A percentile compares a stretch with the other conserved stretches of the same genome.
These are phyloP conservation scores for Xylaria sp. DNA, from an alignment of 2,329 filamentous ascomycete species.

Conservation along the genomic window DNA sequence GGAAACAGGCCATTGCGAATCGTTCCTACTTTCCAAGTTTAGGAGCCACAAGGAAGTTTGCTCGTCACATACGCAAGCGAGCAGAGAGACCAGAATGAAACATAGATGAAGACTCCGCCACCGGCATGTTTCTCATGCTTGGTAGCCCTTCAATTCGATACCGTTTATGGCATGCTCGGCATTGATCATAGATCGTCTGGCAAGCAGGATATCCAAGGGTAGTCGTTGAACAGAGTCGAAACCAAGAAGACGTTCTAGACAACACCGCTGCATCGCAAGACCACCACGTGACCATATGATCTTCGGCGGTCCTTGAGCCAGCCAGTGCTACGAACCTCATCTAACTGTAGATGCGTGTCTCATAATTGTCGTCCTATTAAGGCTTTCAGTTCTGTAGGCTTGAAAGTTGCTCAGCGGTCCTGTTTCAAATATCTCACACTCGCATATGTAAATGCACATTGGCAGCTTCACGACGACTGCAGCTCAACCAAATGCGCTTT, in stretches of 20 bases:
- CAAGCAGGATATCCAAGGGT: background rate
- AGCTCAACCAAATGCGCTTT: no score
- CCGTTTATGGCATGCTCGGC: background rate
- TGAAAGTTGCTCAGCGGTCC: no score
- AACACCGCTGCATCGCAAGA: background rate
- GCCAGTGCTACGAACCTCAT: no score
- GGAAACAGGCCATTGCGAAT: background rate
- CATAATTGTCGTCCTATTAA: no score
- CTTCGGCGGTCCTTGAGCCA: background rate
- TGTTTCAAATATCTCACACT: no score
- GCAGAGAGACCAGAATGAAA: background rate
- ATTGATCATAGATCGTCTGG: background rate
- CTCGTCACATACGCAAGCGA: background rate
- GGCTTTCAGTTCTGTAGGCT: no score
- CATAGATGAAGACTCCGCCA: background rate
- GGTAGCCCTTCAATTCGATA: background rate
- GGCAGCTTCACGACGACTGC: no score
- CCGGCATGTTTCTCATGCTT: background rate
- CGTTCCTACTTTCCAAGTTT: background rate
- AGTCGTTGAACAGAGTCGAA: background rate
- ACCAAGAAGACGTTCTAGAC: background rate
- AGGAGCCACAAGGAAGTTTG: background rate
- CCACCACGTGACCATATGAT: background rate
- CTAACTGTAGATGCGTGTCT: no score
- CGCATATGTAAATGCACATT: no score